A percentile compares a stretch with the other conserved stretches of the same genome.
These are phyloP conservation scores for Boletus rufocinnamomeus DNA, from an alignment of 768 basidiomycete genomes.

Conservation along the genomic window DNA sequence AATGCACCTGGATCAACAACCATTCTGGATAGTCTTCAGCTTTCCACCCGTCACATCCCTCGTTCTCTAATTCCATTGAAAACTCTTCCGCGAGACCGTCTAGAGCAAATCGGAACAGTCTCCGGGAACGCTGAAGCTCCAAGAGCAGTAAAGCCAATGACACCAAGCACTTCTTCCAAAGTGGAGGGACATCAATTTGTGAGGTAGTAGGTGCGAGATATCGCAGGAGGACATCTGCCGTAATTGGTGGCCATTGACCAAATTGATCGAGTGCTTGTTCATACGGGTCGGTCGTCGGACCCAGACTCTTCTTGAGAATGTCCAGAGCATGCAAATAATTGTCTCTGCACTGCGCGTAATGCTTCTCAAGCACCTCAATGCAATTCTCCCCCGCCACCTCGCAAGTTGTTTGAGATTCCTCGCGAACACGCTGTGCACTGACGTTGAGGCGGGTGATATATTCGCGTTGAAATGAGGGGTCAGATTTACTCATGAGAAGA, in stretches of 20 bases:
- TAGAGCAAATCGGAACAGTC: constrained; percentile 20
- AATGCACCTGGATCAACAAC: constrained; percentile 43
- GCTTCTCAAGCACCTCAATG: background rate
- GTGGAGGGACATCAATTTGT: background rate
- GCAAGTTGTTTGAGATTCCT: background rate
- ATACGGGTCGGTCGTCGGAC: background rate
- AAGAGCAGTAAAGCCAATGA: constrained; percentile 31
- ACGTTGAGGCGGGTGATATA: constrained; percentile 14
- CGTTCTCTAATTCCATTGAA: constrained; percentile 24
- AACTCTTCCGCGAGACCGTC: constrained; percentile 32
- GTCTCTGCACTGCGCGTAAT: background rate
- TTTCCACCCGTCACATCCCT: constrained; percentile 18
- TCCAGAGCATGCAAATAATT: constrained; percentile 4
- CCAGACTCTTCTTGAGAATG: constrained; percentile 5
- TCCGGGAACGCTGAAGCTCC: background rate
- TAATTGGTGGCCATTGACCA: constrained; percentile 36
- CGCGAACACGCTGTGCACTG: constrained; percentile 1
- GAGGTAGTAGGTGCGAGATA: background rate
- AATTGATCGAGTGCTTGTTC: constrained; percentile 9
- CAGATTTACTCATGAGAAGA: background rate
- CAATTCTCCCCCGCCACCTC: no score
- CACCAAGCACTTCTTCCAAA: constrained; percentile 35
- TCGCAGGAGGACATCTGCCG: background rate
- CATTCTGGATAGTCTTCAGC: constrained; percentile 36
- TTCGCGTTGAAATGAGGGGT: constrained; percentile 6